Base-by-base conservation (phyloP, 176 grass and related monocot species). In the Saccharum spontaneum region DNA sequence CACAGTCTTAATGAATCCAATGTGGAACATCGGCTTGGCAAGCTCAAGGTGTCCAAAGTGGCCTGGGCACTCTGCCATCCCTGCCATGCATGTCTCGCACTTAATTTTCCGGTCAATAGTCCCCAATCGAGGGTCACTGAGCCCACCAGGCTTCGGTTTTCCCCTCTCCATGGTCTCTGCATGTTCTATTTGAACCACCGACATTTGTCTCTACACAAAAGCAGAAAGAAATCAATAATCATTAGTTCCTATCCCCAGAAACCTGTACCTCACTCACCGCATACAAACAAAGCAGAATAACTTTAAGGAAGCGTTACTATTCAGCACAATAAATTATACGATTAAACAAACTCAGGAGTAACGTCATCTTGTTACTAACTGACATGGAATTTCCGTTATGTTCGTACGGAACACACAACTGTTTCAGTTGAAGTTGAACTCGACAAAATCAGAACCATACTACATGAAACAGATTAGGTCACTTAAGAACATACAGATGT, bases 21-120 rank as follows among this genome's bases (percentile, higher is more conserved):
- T 95, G 85, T 98, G 96, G 69, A 87, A 98, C 96, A 98, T 98
- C 9, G 96, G 93, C 44, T 95, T 98, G 10, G 96, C 96, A n/a
- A 98, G 96, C 85, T 95, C 96, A 73, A 98, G 92, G 85, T 98
- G 96, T 7, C 96, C 96, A 77, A 98, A 98, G 88, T 98, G 96
- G 17, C 96, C 96, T 16, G 96, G 96, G 71, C 96, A 98, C 71
- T 98, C 93, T 0, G 96, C 96, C 96, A 98, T 98, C 70, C 87
- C 94, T 67, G 96, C 96, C 91, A 95, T 98, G 79, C 96, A 98
- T 71, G 96, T 98, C 62, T 98, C 96, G 1, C 96, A 95, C 79
- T 98, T 98, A 83, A 94, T 92, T 79, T 98, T 98, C 36, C 96
- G 85, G 48, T 95, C 96, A 17, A 98, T 98, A 41, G 96, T 98